phyloP scores from a whole-genome alignment of 2,329 filamentous ascomycete genomes.

The Xylogone sp. region DNA sequence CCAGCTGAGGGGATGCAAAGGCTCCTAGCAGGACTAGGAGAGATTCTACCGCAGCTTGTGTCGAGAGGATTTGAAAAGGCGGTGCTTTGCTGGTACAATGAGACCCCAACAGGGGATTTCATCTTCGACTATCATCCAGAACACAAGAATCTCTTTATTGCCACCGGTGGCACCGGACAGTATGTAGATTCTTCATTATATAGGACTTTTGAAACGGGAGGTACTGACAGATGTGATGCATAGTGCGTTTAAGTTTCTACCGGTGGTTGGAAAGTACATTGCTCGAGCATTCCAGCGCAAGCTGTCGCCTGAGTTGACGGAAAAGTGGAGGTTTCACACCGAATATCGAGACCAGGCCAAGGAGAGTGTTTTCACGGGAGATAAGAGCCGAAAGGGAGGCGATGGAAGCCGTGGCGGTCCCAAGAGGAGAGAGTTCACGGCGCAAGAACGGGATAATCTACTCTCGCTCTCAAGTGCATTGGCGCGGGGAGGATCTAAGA shows the following conservation, averaged over 20 bases:
- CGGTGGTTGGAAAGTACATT: constrained; percentile 58
- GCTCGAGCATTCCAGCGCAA: constrained; percentile 5
- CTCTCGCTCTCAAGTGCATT: not conserved
- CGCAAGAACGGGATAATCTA: not conserved
- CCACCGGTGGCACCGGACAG: constrained; percentile 61
- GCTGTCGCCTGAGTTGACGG: not conserved
- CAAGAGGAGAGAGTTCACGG: not conserved
- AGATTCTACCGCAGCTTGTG: constrained; percentile 48
- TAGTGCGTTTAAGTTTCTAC: constrained; percentile 58
- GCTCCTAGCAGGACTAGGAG: not conserved
- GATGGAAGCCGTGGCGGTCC: not conserved
- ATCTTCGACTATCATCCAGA: constrained; percentile 54
- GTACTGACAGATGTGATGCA: too few species aligned
- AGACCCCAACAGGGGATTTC: constrained; percentile 60
- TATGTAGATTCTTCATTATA: not conserved
- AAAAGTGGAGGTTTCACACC: not conserved
- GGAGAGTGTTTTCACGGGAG: not conserved
- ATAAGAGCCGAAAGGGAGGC: not conserved
- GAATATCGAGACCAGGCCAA: not conserved
- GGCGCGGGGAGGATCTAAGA: not conserved
- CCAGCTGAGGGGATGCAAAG: not conserved
- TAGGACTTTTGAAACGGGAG: too few species aligned
- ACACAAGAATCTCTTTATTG: constrained; percentile 52
- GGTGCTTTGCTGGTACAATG: constrained; percentile 57
- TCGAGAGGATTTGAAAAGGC: constrained; percentile 45